Conservation (phyloP, 2,329 filamentous ascomycete species). For the Lecanicillium sp. region DNA sequence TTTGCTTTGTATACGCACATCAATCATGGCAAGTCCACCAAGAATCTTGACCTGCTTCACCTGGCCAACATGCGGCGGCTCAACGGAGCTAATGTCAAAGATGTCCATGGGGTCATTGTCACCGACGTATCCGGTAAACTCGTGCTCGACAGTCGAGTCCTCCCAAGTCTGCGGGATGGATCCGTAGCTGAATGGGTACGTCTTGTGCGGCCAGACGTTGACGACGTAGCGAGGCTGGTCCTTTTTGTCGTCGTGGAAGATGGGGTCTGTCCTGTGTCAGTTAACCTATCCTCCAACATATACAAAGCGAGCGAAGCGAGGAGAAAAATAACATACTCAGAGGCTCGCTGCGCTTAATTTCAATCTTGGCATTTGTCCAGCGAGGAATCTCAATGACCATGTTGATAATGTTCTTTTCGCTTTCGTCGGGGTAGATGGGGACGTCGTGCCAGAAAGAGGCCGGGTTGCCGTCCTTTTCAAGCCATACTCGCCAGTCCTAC, state of each 20-base stretch:
- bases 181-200: conserved; percentile 33
- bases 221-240: conserved; percentile 28
- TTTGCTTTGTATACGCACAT: conserved; percentile 15
- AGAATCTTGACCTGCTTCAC: conserved; percentile 34
- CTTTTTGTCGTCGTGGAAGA: conserved; percentile 32
- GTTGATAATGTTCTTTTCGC: conserved; percentile 26
- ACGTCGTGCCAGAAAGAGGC: conserved; percentile 35
- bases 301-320: no score
- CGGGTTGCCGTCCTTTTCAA: conserved; percentile 28
- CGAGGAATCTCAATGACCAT: conserved; percentile 32
- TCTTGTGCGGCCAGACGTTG: conserved; percentile 34
- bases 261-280: conserved; percentile 22
- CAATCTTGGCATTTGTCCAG: conserved; percentile 32
- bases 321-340: conserved; percentile 19
- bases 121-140: conserved; percentile 26
- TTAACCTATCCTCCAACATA: neutral
- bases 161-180: conserved; percentile 37
- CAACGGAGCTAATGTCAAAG: conserved; percentile 27
- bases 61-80: conserved; percentile 26
- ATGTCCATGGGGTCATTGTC: conserved; percentile 35
- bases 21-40: conserved; percentile 29
- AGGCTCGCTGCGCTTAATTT: conserved; percentile 29
- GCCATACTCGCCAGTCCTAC: conserved; percentile 32
- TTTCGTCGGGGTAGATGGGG: conserved; percentile 27
- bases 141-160: conserved; percentile 29